phyloP scores from a whole-genome alignment of 129 eudicot genomes.

The Arctium minus region DNA sequence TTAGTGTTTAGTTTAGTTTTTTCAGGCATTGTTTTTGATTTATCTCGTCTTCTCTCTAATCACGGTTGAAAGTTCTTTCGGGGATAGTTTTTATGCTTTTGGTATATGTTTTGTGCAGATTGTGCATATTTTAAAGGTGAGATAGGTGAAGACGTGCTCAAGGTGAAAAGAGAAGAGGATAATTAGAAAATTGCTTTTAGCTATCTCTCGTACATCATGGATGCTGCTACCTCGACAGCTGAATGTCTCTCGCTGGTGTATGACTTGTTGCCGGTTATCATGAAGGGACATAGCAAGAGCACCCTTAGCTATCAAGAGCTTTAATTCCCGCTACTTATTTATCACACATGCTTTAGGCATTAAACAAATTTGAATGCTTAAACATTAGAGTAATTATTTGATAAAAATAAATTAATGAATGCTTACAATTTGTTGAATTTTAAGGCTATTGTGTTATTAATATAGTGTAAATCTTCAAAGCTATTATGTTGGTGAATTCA shows the following conservation, averaged over 20 bases:
- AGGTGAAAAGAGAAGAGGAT: no score
- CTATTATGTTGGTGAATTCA: neutral
- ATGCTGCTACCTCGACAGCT: slow-evolving; percentile 87
- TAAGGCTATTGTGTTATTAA: neutral
- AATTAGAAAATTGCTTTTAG: slow-evolving; percentile 36
- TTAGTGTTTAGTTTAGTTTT: no score
- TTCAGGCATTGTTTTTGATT: no score
- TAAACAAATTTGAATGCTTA: neutral
- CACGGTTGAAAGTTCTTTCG: no score
- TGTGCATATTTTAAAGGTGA: no score
- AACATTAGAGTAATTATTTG: neutral
- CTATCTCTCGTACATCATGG: slow-evolving; percentile 82
- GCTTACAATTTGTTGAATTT: neutral
- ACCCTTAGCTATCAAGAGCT: slow-evolving; percentile 89
- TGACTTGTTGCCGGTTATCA: slow-evolving; percentile 61
- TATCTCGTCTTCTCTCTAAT: no score
- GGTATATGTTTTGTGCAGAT: no score
- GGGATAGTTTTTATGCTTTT: no score
- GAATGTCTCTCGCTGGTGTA: slow-evolving; percentile 68
- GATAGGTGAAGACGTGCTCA: no score
- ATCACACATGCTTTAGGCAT: neutral
- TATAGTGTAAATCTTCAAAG: neutral
- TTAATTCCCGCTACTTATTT: slow-evolving; percentile 1
- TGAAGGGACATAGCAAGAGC: slow-evolving; percentile 57
- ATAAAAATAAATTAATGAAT: neutral